Conservation (phyloP, 208 protist species). For the Trypanosoma melophagium region DNA sequence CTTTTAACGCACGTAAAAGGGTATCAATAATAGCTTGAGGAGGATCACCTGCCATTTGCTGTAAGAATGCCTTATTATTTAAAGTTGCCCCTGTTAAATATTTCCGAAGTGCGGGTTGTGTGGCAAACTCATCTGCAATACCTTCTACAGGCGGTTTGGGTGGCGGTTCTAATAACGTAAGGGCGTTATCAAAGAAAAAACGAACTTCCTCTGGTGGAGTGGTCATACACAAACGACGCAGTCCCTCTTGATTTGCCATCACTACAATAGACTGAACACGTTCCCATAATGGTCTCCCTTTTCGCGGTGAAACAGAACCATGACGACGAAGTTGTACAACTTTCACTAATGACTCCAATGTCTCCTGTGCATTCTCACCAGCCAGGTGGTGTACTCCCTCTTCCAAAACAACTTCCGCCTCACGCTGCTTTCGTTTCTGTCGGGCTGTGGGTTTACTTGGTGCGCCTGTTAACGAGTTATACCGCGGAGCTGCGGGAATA, state of each 20-base stretch:
- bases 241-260: constrained; percentile 53
- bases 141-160: neutral
- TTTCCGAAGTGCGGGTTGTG: constrained; percentile 18
- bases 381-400: constrained; percentile 23
- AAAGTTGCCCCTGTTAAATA: constrained; percentile 42
- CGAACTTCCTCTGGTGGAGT: constrained; percentile 41
- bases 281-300: constrained; percentile 33
- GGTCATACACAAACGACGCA: constrained; percentile 48
- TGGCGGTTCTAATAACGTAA: constrained; percentile 35
- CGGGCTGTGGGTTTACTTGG: neutral
- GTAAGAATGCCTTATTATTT: constrained; percentile 52
- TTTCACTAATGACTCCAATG: constrained; percentile 21
- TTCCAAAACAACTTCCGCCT: constrained; percentile 22
- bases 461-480: neutral
- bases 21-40: constrained; percentile 28
- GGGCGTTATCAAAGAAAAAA: constrained; percentile 47
- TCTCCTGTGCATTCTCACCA: constrained; percentile 22
- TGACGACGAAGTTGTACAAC: constrained; percentile 16
- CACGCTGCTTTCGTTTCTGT: constrained; percentile 16
- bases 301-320: constrained; percentile 10
- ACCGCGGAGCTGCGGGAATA: neutral
- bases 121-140: constrained; percentile 22
- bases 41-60: constrained; percentile 25
- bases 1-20: constrained; percentile 51
- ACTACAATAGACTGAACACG: constrained; percentile 49